These are phyloP conservation scores for Crepidotus variabilis DNA, from an alignment of 768 basidiomycete genomes.

Conservation along the genomic window DNA sequence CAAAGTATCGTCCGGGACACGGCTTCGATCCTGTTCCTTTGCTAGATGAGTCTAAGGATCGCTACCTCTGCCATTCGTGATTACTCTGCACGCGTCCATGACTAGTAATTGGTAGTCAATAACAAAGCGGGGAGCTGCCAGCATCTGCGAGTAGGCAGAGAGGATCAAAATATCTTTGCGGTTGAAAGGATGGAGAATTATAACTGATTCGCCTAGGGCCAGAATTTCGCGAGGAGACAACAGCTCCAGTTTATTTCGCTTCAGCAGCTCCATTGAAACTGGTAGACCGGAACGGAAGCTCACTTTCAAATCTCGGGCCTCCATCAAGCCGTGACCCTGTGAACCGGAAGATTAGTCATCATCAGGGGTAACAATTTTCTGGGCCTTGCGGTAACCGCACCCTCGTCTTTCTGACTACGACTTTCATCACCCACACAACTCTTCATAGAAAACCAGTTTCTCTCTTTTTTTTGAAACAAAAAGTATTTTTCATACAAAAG, in stretches of 20 bases:
- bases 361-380: not conserved
- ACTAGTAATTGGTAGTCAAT: not conserved
- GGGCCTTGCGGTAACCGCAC: conserved; percentile 16
- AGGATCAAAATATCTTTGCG: not conserved
- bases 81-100: not conserved
- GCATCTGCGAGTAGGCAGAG: not conserved
- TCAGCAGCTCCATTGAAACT: not conserved
- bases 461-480: conserved; percentile 26
- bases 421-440: conserved; percentile 23
- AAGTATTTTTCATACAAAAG: conserved; percentile 19
- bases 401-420: conserved; percentile 27
- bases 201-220: not conserved
- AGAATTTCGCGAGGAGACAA: not conserved
- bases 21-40: not conserved
- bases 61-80: not conserved
- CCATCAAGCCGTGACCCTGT: not conserved
- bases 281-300: no score
- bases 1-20: not conserved
- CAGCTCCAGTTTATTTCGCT: not conserved
- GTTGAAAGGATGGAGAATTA: not conserved
- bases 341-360: not conserved
- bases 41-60: not conserved
- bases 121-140: not conserved
- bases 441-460: conserved; percentile 16
- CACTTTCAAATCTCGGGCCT: no score